A percentile compares a stretch with the other conserved stretches of the same genome.
Conservation (phyloP, 441 rosid genomes). For the Capsella rubella region DNA sequence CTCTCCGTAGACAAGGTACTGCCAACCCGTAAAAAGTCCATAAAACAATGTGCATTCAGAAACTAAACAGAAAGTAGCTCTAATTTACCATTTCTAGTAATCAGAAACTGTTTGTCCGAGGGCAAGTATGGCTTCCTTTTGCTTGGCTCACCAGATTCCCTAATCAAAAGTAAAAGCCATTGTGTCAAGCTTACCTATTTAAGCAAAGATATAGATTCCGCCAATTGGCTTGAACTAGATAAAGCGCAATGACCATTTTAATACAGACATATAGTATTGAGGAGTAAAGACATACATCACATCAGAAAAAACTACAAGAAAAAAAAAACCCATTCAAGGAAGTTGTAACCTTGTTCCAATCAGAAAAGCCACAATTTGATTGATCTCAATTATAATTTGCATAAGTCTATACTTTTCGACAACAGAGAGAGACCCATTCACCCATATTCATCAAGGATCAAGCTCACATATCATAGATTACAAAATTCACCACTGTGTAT, state of each 20-base stretch:
- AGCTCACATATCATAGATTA: not conserved
- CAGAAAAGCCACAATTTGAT: slow-evolving; percentile 14
- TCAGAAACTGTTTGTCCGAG: slow-evolving; percentile 84
- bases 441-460: slow-evolving; percentile 20
- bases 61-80: slow-evolving; percentile 13
- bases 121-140: slow-evolving; percentile 92
- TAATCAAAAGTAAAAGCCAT: slow-evolving; percentile 33
- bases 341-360: not conserved
- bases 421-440: slow-evolving; percentile 25
- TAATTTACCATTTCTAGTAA: slow-evolving; percentile 86
- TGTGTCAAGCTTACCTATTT: slow-evolving; percentile 19
- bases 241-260: not conserved
- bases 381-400: slow-evolving; percentile 18
- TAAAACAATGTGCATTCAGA: not conserved
- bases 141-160: slow-evolving; percentile 98
- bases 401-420: slow-evolving; percentile 5
- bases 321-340: not conserved
- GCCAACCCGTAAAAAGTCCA: slow-evolving; percentile 16
- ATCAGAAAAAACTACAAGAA: not conserved
- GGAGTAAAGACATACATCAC: too few species aligned
- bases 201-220: not conserved
- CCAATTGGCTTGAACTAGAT: not conserved
- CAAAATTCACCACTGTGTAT: slow-evolving; percentile 2
- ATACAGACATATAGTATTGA: not conserved
- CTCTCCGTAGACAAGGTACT: slow-evolving; percentile 97